phyloP scores from a whole-genome alignment of 257 asterid genomes.

The Capsicum rhomboideum region DNA sequence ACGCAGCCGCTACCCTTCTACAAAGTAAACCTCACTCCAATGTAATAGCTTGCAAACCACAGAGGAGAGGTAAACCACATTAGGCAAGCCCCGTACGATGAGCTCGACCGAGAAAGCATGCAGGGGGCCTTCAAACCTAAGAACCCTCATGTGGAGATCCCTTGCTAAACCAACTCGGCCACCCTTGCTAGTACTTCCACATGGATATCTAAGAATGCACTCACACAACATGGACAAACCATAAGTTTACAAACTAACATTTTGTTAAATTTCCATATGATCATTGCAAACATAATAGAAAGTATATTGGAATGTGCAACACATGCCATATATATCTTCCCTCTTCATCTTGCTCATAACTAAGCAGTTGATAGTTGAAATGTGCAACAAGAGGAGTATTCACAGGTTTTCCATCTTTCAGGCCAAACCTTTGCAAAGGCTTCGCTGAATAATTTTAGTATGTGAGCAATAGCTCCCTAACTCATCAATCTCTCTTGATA shows the following conservation, averaged over 20 bases:
- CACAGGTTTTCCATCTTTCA: not conserved
- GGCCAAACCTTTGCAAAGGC: not conserved
- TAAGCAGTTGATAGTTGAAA: not conserved
- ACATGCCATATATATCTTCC: not conserved
- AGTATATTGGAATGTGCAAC: not conserved
- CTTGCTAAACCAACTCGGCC: not conserved
- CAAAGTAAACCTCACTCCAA: too few species aligned
- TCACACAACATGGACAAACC: not conserved
- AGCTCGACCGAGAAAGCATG: too few species aligned
- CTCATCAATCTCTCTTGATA: not conserved
- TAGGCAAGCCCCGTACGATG: too few species aligned
- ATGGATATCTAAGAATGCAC: not conserved
- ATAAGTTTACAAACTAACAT: not conserved
- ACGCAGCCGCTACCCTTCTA: not conserved
- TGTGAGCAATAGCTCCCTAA: not conserved
- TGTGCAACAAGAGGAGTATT: not conserved
- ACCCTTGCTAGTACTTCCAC: not conserved
- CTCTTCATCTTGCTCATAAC: not conserved
- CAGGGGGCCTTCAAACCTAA: too few species aligned
- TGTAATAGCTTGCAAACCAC: not conserved
- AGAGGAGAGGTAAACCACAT: not conserved
- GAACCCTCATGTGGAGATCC: too few species aligned
- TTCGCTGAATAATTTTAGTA: not conserved
- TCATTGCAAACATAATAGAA: not conserved
- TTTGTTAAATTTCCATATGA: not conserved